Percentiles rank a stretch among this genome's conserved stretches.
These are phyloP conservation scores for Malania oleifera DNA, from an alignment of 164 flowering plant genomes.

Conservation along the genomic window DNA sequence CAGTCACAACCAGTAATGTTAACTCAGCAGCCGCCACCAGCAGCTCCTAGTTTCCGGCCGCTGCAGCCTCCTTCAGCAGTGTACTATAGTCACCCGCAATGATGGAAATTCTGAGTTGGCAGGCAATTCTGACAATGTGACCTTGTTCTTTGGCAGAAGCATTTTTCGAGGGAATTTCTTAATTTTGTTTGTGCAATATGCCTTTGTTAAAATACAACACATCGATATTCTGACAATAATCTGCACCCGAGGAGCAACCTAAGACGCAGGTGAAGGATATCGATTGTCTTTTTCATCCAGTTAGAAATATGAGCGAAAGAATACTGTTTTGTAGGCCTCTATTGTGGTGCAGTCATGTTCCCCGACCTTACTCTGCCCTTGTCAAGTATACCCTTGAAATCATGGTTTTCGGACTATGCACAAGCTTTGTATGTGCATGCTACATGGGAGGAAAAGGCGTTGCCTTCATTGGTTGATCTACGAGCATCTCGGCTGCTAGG, in stretches of 20 bases:
- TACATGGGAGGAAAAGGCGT: neutral
- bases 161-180: neutral
- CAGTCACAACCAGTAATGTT: constrained; percentile 12
- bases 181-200: constrained; percentile 5
- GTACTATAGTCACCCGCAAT: constrained; percentile 47
- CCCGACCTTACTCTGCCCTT: too few species aligned
- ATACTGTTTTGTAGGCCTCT: neutral
- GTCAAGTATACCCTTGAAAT: neutral
- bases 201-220: neutral
- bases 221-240: neutral
- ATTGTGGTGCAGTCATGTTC: too few species aligned
- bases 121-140: neutral
- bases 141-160: neutral
- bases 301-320: too few species aligned
- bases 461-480: neutral
- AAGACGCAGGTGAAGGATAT: neutral
- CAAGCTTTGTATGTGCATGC: neutral
- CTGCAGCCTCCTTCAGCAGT: constrained; percentile 69
- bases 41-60: constrained; percentile 64
- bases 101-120: constrained; percentile 2
- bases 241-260: neutral
- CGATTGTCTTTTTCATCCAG: too few species aligned
- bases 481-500: too few species aligned
- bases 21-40: constrained; percentile 36
- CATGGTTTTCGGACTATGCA: neutral